These are phyloP conservation scores for Elongisporangium prolatum DNA, from an alignment of 352 stramenopile genomes.

Conservation along the genomic window DNA sequence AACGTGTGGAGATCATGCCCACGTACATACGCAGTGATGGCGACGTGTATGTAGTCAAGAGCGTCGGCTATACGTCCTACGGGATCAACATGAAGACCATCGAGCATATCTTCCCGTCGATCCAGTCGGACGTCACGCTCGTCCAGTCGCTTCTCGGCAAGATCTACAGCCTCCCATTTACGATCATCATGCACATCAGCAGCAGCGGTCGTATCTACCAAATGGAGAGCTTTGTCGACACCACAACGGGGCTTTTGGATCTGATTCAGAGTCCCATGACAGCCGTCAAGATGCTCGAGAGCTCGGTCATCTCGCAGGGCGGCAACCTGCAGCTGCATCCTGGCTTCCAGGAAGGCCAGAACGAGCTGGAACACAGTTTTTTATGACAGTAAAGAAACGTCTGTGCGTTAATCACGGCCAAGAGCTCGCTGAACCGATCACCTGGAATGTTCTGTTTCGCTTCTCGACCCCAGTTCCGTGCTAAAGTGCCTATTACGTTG, in stretches of 20 bases:
- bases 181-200: conserved; percentile 32
- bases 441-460: too few relatives aligned
- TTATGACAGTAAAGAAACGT: conserved; percentile 17
- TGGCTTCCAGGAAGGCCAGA: conserved; percentile 28
- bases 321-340: conserved; percentile 27
- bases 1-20: conserved; percentile 14
- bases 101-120: conserved; percentile 38
- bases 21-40: conserved; percentile 8
- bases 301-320: conserved; percentile 23
- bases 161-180: conserved; percentile 36
- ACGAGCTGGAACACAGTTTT: conserved; percentile 32
- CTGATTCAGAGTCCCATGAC: conserved; percentile 26
- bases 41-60: conserved; percentile 25
- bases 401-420: too few relatives aligned
- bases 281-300: conserved; percentile 28
- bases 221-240: conserved; percentile 36
- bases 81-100: conserved; percentile 36
- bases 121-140: conserved; percentile 34
- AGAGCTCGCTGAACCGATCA: too few relatives aligned
- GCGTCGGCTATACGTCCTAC: conserved; percentile 22
- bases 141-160: conserved; percentile 41
- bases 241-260: conserved; percentile 26
- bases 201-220: conserved; percentile 29
- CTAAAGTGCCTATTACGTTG: too few relatives aligned
- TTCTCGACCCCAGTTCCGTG: too few relatives aligned